Conservation (phyloP, 2,329 filamentous ascomycete species). For the Colletotrichum eleusines region DNA sequence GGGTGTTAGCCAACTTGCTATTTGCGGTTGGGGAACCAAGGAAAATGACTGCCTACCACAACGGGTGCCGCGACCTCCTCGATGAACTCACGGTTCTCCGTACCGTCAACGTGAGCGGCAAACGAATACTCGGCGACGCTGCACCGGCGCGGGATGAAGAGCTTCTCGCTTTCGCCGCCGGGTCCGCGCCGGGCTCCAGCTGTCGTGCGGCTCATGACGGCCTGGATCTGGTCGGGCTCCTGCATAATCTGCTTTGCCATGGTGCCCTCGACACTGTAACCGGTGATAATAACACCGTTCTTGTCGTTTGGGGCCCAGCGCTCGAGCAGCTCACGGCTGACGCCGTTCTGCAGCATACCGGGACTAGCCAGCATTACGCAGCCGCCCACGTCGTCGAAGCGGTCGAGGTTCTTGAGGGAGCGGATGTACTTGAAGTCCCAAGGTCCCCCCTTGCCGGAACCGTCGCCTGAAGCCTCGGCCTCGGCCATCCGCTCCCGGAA, state of each 20-base stretch:
- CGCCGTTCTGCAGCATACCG: conserved; percentile 98
- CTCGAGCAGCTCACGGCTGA: conserved; percentile 91
- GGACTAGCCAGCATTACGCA: conserved; percentile 98
- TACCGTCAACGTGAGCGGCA: conserved; percentile 95
- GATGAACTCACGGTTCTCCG: conserved; percentile 96
- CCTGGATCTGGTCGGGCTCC: conserved; percentile 94
- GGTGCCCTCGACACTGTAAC: conserved; percentile 97
- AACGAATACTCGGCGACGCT: conserved; percentile 96
- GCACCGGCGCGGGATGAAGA: conserved; percentile 92
- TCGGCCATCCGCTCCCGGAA: conserved; percentile 94
- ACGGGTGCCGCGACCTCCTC: conserved; percentile 93
- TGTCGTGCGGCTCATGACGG: conserved; percentile 84
- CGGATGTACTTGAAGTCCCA: conserved; percentile 98
- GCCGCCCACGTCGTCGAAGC: conserved; percentile 94
- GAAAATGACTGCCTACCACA: conserved; percentile 74
- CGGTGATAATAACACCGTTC: conserved; percentile 98
- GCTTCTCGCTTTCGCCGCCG: conserved; percentile 81
- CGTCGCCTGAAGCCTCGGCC: conserved; percentile 83
- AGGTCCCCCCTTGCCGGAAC: conserved; percentile 81
- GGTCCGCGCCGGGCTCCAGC: conserved; percentile 73
- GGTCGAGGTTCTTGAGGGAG: conserved; percentile 90
- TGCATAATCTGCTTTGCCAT: conserved; percentile 98
- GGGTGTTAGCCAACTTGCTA: conserved; percentile 32
- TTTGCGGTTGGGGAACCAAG: background rate
- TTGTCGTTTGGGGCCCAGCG: conserved; percentile 96